A percentile compares a stretch with the other conserved stretches of the same genome.
Conservation (phyloP, 176 grass and related monocot genomes). For the Thinopyrum elongatum region DNA sequence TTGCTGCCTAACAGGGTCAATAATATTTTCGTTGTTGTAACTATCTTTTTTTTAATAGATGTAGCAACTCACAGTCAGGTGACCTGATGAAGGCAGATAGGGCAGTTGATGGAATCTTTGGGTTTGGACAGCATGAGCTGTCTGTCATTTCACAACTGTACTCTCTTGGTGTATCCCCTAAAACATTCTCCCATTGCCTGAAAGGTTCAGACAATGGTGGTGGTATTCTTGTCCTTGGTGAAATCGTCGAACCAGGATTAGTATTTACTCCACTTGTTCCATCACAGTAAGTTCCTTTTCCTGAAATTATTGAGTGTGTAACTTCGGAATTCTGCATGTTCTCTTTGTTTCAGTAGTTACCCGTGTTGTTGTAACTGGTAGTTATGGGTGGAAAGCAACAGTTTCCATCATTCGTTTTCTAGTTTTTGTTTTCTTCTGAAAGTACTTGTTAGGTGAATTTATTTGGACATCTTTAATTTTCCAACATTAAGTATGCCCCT, state of each 20-base stretch:
- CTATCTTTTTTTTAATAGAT: slow-evolving; percentile 52
- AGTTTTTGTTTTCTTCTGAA: neutral
- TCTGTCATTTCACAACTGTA: slow-evolving; percentile 88
- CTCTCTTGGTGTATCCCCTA: slow-evolving; percentile 67
- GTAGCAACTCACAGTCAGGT: slow-evolving; percentile 86
- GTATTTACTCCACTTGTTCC: slow-evolving; percentile 93
- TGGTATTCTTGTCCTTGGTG: slow-evolving; percentile 90
- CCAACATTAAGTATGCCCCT: neutral
- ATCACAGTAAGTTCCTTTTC: slow-evolving; percentile 67
- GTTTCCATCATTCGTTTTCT: neutral
- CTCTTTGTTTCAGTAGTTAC: slow-evolving; percentile 8
- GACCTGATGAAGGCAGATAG: slow-evolving; percentile 87
- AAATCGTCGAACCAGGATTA: slow-evolving; percentile 86
- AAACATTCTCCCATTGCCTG: slow-evolving; percentile 93
- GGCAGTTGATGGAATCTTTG: slow-evolving; percentile 96
- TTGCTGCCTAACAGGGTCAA: neutral
- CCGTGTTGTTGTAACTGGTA: neutral
- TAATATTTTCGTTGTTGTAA: neutral
- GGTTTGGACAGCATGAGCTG: slow-evolving; percentile 81
- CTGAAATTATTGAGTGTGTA: neutral
- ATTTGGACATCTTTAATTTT: neutral
- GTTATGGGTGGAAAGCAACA: neutral
- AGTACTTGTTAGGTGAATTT: slow-evolving; percentile 20
- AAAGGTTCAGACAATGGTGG: slow-evolving; percentile 92
- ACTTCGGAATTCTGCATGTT: slow-evolving; percentile 10